Percentiles rank a stretch among this genome's conserved stretches.
Evolutionary conservation across 768 basidiomycete species (phyloP).

Genomic region (Coprinellus micaceus): DNA sequence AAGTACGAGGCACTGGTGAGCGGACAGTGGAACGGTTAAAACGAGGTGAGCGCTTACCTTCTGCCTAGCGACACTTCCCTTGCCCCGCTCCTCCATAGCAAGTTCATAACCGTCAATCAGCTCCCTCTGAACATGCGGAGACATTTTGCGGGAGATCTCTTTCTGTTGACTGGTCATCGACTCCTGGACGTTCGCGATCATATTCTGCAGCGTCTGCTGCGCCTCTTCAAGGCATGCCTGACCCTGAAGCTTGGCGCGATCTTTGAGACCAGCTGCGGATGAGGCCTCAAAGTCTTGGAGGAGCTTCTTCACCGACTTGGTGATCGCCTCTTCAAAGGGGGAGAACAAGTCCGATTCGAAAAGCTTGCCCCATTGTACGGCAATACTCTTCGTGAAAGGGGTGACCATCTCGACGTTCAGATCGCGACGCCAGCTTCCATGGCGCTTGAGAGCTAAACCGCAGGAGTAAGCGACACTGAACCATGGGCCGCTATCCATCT

Average conservation of each 20-base stretch:
- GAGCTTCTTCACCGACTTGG: slow-evolving; percentile 37
- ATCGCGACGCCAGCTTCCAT: slow-evolving; percentile 54
- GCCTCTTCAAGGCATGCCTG: slow-evolving; percentile 52
- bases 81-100: slow-evolving; percentile 53
- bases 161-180: slow-evolving; percentile 54
- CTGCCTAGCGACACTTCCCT: slow-evolving; percentile 56
- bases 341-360: slow-evolving; percentile 58
- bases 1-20: background rate
- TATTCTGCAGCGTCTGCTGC: slow-evolving; percentile 42
- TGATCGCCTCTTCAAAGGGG: slow-evolving; percentile 39
- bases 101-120: slow-evolving; percentile 48
- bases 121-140: slow-evolving; percentile 52
- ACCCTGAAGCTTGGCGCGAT: slow-evolving; percentile 48
- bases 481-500: background rate
- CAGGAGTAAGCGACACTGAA: background rate
- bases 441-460: slow-evolving; percentile 46
- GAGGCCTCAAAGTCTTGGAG: slow-evolving; percentile 50
- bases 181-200: slow-evolving; percentile 45
- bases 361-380: slow-evolving; percentile 53
- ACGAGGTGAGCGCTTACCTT: slow-evolving; percentile 36
- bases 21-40: background rate
- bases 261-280: slow-evolving; percentile 49
- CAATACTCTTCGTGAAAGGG: slow-evolving; percentile 58
- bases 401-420: slow-evolving; percentile 56
- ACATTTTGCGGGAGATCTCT: slow-evolving; percentile 53